These are phyloP conservation scores for Colletotrichum tropicicola DNA, from an alignment of 2,329 filamentous ascomycete species.

Conservation along the genomic window DNA sequence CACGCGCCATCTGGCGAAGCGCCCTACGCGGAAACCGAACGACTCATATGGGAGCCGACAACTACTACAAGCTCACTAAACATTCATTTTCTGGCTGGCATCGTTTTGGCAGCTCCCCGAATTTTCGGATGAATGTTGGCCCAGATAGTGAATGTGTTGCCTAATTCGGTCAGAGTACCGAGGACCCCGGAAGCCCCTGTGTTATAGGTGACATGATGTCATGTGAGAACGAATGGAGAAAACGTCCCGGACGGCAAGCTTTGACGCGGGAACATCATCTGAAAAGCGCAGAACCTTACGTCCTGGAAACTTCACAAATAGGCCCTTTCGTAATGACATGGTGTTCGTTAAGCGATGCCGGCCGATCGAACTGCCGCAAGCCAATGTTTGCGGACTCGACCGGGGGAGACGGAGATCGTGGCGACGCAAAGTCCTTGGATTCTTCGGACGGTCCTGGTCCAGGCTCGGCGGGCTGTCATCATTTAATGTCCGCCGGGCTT, in stretches of 20 bases:
- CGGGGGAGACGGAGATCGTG: no score
- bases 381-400: neutral
- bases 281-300: neutral
- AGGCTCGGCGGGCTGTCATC: neutral
- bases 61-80: neutral
- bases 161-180: slow-evolving; percentile 8
- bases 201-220: neutral
- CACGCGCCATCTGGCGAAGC: no score
- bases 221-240: neutral
- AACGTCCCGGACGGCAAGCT: neutral
- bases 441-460: neutral
- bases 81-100: neutral
- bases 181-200: neutral
- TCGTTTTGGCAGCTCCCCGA: neutral
- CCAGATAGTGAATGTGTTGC: neutral
- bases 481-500: neutral
- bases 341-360: neutral
- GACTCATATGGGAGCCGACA: neutral
- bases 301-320: neutral
- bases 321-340: neutral
- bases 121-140: neutral
- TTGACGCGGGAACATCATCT: slow-evolving; percentile 6
- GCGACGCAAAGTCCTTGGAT: neutral
- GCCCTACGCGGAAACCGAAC: no score
- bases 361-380: neutral